Evolutionary conservation across 2,329 filamentous ascomycete genomes (phyloP).

Genomic region (Ilyonectria robusta): DNA sequence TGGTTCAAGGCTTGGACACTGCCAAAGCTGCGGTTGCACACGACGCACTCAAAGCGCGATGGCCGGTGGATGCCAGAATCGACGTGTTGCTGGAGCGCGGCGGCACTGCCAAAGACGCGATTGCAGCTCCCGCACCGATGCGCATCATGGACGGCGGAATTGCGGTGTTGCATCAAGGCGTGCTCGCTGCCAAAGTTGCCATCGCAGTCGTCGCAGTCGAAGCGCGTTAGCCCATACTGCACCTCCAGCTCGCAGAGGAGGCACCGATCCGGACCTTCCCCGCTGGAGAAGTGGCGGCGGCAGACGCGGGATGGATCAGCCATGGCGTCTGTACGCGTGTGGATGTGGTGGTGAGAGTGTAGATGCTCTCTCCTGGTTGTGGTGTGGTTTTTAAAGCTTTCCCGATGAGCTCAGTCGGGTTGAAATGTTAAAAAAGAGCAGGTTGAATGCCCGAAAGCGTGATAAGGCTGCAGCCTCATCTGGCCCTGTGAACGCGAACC

Average conservation of each 20-base stretch:
- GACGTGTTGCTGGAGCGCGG: no score
- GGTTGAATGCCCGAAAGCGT: background rate
- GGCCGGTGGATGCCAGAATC: no score
- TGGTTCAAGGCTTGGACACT: background rate
- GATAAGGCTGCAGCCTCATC: no score
- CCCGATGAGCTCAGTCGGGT: background rate
- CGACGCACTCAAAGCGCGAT: no score
- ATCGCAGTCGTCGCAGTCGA: no score
- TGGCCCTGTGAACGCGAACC: no score
- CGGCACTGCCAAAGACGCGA: background rate
- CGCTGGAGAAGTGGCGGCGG: background rate
- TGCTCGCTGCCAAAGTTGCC: background rate
- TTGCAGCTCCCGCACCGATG: background rate
- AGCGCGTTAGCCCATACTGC: no score
- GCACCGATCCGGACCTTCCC: no score
- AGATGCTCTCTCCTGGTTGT: no score
- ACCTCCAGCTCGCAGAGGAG: no score
- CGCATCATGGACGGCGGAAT: background rate
- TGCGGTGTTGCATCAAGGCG: background rate
- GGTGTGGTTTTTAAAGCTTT: background rate
- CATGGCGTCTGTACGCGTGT: background rate
- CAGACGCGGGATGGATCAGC: background rate
- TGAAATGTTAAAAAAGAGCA: background rate
- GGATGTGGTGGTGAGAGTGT: background rate
- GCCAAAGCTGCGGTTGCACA: background rate